Percentiles rank a stretch among this genome's conserved stretches.
These are phyloP conservation scores for Colletotrichum tanaceti DNA, from an alignment of 2,329 filamentous ascomycete genomes.

Conservation along the genomic window DNA sequence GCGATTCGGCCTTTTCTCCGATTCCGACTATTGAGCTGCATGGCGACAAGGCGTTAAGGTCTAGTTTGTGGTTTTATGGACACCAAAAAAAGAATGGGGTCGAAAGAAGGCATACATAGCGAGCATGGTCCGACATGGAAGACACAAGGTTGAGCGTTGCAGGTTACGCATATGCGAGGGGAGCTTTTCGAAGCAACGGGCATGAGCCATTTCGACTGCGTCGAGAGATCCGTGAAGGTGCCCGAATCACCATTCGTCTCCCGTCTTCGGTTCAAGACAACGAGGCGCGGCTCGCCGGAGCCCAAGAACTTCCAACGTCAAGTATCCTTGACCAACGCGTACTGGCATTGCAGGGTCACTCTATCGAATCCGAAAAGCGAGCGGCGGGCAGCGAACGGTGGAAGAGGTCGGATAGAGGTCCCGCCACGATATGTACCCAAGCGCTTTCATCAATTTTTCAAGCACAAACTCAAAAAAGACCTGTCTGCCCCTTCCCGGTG, in stretches of 20 bases:
- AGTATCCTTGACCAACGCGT: constrained; percentile 13
- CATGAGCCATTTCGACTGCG: constrained; percentile 18
- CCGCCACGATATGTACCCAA: constrained; percentile 30
- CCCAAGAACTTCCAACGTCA: neutral
- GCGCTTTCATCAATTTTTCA: constrained; percentile 32
- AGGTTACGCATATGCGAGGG: constrained; percentile 13
- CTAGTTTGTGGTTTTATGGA: constrained; percentile 35
- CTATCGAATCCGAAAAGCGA: constrained; percentile 12
- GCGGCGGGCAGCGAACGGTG: constrained; percentile 4
- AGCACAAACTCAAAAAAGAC: constrained; percentile 18
- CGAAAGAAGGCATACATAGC: constrained; percentile 39
- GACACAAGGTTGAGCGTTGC: constrained; percentile 22
- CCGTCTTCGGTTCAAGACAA: constrained; percentile 16
- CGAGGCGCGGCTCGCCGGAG: constrained; percentile 21
- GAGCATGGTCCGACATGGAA: constrained; percentile 36
- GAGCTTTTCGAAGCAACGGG: constrained; percentile 20
- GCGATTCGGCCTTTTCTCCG: constrained; percentile 79
- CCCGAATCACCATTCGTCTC: constrained; percentile 10
- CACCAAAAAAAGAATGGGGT: constrained; percentile 38
- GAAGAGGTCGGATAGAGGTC: constrained; percentile 19
- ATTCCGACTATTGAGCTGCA: constrained; percentile 67
- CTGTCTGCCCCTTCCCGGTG: neutral
- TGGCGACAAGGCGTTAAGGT: constrained; percentile 33
- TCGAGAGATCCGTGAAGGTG: constrained; percentile 23
- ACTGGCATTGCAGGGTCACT: constrained; percentile 5